These are phyloP conservation scores for Quercus glauca DNA, from an alignment of 306 rosid genomes.

Conservation along the genomic window DNA sequence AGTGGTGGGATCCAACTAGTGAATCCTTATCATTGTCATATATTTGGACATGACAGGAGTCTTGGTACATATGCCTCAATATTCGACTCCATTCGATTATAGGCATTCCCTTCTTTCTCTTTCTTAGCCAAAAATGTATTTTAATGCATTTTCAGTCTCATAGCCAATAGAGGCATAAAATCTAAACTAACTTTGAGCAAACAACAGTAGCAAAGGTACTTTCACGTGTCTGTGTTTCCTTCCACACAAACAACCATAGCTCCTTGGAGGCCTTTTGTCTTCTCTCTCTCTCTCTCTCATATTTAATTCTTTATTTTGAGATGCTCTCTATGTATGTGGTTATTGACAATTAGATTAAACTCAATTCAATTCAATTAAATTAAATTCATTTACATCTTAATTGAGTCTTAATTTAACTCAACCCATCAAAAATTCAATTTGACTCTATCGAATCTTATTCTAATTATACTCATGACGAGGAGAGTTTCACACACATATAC, in stretches of 20 bases:
- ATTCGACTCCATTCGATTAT: background rate
- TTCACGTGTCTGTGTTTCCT: background rate
- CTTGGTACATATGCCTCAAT: background rate
- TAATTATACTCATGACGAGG: no score
- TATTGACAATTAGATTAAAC: no score
- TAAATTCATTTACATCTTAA: no score
- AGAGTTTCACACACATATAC: rapidly evolving
- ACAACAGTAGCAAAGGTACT: background rate
- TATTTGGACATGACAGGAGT: background rate
- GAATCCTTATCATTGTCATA: background rate
- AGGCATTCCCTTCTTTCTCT: background rate
- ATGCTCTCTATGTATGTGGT: no score
- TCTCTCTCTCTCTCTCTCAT: background rate
- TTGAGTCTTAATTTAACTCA: no score
- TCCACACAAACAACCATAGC: background rate
- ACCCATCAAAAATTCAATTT: no score
- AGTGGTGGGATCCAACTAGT: background rate
- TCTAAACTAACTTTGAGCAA: background rate
- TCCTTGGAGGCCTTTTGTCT: no score
- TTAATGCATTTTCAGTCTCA: background rate
- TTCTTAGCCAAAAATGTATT: background rate
- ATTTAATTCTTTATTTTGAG: no score
- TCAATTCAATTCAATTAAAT: no score
- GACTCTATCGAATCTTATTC: no score
- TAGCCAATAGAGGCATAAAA: background rate